A percentile compares a stretch with the other conserved stretches of the same genome.
Evolutionary conservation across 192 early-diverging fungal species (phyloP).

Genomic region (Allomyces macrogynus): DNA sequence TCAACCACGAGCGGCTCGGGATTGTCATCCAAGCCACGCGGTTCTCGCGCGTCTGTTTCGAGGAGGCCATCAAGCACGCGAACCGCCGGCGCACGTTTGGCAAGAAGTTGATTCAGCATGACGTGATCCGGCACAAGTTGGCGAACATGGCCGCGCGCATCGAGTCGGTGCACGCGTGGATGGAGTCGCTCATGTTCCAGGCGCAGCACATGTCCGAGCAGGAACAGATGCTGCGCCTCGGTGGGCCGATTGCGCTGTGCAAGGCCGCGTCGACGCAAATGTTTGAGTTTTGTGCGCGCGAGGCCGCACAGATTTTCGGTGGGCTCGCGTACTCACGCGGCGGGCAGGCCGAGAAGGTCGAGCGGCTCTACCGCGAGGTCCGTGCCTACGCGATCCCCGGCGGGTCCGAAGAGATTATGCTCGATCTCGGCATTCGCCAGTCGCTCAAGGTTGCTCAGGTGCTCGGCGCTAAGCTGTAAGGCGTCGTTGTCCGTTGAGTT

Average conservation of each 20-base stretch:
- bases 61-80: constrained; percentile 63
- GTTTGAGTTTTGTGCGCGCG: constrained; percentile 69
- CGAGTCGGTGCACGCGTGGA: constrained; percentile 71
- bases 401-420: constrained; percentile 76
- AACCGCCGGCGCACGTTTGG: constrained; percentile 74
- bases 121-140: constrained; percentile 57
- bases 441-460: constrained; percentile 55
- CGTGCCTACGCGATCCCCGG: constrained; percentile 65
- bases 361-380: constrained; percentile 72
- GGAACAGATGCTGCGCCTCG: constrained; percentile 49
- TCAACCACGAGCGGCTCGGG: constrained; percentile 64
- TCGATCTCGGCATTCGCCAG: constrained; percentile 66
- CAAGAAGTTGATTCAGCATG: constrained; percentile 65
- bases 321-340: constrained; percentile 63
- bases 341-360: constrained; percentile 50
- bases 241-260: constrained; percentile 66
- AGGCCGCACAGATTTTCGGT: constrained; percentile 82
- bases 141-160: constrained; percentile 67
- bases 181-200: constrained; percentile 57
- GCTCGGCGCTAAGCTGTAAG: constrained; percentile 36
- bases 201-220: constrained; percentile 38
- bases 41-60: constrained; percentile 68
- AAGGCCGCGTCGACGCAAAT: constrained; percentile 73
- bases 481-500: too few species aligned
- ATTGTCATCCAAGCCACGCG: constrained; percentile 67